A percentile compares a stretch with the other conserved stretches of the same genome.
Evolutionary conservation across 1,284 basidiomycete species (phyloP).

Genomic region (Golubevia sp.): DNA sequence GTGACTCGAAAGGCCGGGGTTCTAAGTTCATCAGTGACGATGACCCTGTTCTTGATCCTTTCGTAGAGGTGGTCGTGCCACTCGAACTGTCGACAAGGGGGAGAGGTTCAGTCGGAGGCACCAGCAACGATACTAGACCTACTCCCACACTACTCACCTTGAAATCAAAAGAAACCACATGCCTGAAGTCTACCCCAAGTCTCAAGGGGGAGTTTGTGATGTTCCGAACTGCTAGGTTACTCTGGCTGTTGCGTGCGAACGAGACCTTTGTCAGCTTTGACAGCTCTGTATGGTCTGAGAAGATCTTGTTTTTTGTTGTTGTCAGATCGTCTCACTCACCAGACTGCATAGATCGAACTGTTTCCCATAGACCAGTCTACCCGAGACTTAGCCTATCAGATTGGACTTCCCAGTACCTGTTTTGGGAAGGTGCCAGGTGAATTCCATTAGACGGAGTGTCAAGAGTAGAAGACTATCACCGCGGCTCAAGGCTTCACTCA

Average conservation of each 20-base stretch:
- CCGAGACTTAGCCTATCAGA: background rate
- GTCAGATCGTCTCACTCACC: background rate
- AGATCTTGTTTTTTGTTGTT: too few relatives aligned
- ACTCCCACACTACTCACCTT: too few relatives aligned
- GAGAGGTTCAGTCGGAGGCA: too few relatives aligned
- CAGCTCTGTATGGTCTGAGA: background rate
- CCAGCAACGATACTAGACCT: too few relatives aligned
- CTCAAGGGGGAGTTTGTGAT: background rate
- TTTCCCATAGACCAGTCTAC: background rate
- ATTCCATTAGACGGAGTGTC: too few relatives aligned
- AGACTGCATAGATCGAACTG: background rate
- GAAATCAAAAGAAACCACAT: background rate
- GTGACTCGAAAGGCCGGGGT: background rate
- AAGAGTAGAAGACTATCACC: too few relatives aligned
- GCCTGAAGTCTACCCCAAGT: background rate
- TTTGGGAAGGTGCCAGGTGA: too few relatives aligned
- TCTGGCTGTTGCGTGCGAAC: background rate
- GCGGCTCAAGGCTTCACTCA: too few relatives aligned
- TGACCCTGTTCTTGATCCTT: background rate
- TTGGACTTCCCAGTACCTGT: background rate
- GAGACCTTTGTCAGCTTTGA: background rate
- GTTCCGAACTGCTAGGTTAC: background rate
- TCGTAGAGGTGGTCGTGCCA: conserved; percentile 15
- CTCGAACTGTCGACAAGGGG: too few relatives aligned
- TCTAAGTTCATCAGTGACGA: background rate